Evolutionary conservation across 345 rosid species (phyloP).

Genomic region (Sapria himalayana): DNA sequence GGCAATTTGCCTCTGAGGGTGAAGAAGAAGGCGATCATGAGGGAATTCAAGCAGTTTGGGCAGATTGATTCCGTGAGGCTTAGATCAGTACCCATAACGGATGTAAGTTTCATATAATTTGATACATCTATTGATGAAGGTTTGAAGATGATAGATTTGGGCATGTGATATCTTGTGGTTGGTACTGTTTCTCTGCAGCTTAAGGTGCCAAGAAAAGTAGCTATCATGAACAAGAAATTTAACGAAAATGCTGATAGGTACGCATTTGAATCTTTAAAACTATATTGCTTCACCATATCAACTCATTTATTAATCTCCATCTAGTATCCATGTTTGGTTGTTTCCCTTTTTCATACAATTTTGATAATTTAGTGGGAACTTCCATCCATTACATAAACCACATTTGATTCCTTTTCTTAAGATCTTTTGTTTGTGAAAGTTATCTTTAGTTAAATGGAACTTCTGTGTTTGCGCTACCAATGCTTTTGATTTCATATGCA

Average conservation of each 20-base stretch:
- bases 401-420: no score
- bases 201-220: constrained; percentile 73
- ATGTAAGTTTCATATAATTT: constrained; percentile 29
- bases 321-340: no score
- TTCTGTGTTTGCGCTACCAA: no score
- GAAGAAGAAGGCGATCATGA: constrained; percentile 51
- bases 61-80: constrained; percentile 77
- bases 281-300: no score
- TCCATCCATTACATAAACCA: no score
- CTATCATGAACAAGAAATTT: constrained; percentile 44
- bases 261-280: no score
- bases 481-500: no score
- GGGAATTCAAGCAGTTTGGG: constrained; percentile 66
- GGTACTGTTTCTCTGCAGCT: constrained; percentile 30
- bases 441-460: no score
- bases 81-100: constrained; percentile 64
- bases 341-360: no score
- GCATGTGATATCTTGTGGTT: constrained; percentile 7
- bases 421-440: no score
- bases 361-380: no score
- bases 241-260: constrained; percentile 73
- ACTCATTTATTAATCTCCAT: no score
- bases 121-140: background rate
- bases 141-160: constrained; percentile 4
- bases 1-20: constrained; percentile 75